These are phyloP conservation scores for Cladorrhinum samala DNA, from an alignment of 495 filamentous ascomycete species.

Conservation along the genomic window DNA sequence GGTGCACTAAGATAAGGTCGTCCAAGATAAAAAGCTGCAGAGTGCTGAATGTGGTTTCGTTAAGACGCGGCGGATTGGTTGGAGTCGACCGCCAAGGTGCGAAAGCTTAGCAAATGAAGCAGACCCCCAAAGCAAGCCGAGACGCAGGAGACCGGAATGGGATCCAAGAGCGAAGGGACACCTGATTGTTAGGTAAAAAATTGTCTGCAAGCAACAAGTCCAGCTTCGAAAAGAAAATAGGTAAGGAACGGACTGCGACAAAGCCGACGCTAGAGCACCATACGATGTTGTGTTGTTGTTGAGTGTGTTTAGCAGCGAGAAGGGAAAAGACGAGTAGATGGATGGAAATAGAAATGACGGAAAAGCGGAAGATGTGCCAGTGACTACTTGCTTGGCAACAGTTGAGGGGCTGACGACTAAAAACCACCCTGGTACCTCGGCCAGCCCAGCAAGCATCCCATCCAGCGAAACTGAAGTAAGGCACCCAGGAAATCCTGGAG, in stretches of 20 bases:
- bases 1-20: not conserved
- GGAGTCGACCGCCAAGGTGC: slow-evolving; percentile 15
- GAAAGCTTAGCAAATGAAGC: slow-evolving; percentile 17
- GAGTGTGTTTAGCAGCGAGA: not conserved
- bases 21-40: not conserved
- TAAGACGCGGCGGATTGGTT: not conserved
- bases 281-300: not conserved
- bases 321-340: not conserved
- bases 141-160: slow-evolving; percentile 2
- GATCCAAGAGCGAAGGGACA: too few species aligned
- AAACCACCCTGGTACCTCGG: slow-evolving; percentile 7
- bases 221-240: not conserved
- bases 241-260: slow-evolving; percentile 8
- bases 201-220: too few species aligned
- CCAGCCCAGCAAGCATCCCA: too few species aligned
- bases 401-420: slow-evolving; percentile 18
- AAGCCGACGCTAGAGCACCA: slow-evolving; percentile 1
- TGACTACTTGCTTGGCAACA: not conserved
- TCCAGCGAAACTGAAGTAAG: too few species aligned
- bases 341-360: not conserved
- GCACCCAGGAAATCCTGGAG: not conserved
- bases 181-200: too few species aligned
- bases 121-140: slow-evolving; percentile 8
- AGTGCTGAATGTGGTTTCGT: too few species aligned
- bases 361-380: slow-evolving; percentile 16